Base-by-base conservation (phyloP, 2,329 filamentous ascomycete species). In the Berkeleyomyces rouxiae region DNA sequence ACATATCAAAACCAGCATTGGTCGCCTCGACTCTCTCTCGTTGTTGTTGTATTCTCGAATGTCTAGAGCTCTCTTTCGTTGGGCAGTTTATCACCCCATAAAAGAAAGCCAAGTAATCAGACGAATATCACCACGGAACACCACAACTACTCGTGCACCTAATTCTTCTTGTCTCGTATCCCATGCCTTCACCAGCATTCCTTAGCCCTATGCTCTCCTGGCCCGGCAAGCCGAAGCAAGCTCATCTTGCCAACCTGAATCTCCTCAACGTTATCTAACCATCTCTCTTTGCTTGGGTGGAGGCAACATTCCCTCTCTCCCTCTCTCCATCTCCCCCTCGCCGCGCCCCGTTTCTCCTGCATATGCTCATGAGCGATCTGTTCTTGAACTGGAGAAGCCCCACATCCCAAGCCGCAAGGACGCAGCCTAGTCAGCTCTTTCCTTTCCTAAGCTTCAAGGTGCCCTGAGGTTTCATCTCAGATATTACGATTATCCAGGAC, bases 291-390 rank as follows among this genome's bases (percentile, higher is more conserved):
- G 10, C 59, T 44, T 61, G 39, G 23, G 9, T 33, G n/a, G 42
- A 44, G 46, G 11, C 55, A 43, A 23, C 59, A 63, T 58, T 58
- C 61, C 63, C 57, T 62, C 49, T 33, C 42, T 23, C 23, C 23
- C 23, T 23, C 23, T 62, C 49, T 33, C 42, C 42, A 9, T 44
- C 42, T n/a, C 49, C 49, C 49, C 49, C 16, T 55, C 23, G 51
- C 51, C 51, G 33, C 51, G 51, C 51, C 63, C 49, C 42, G 57
- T 65, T 60, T 65, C 63, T 65, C 63, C 63, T 63, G 63, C 63
- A 64, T 64, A 46, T 59, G 60, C 59, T 55, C 39, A 62, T 62
- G 60, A 53, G 59, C 43, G 53, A 40, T 59, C 59, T 64, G 61
- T 65, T 65, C 63, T 61, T 58, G 63, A 58, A 49, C 57, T 43